Conservation (phyloP, 805 yeast genomes). For the Schwanniomyces occidentalis region DNA sequence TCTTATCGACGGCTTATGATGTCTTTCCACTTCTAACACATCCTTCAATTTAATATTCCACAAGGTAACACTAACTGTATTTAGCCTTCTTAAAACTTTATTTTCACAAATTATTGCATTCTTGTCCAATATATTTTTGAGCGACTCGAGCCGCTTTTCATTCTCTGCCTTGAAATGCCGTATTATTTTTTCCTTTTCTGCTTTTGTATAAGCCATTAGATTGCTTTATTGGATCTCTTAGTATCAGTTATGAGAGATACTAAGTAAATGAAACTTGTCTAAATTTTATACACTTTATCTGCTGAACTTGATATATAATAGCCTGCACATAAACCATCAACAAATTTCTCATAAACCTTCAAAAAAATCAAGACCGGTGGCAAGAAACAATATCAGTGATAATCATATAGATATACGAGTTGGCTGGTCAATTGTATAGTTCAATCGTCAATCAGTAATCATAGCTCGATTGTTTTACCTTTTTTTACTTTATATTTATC, state of each 20-base stretch:
- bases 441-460: too few relatives aligned
- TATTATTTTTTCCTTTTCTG: constrained; percentile 40
- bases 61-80: constrained; percentile 47
- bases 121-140: constrained; percentile 26
- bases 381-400: too few relatives aligned
- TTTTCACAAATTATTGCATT: constrained; percentile 28
- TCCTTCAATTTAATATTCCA: constrained; percentile 50
- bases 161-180: constrained; percentile 24
- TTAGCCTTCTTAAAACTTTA: constrained; percentile 43
- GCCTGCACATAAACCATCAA: constrained; percentile 1
- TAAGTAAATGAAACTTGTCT: too few relatives aligned
- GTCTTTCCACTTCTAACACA: constrained; percentile 47
- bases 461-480: too few relatives aligned
- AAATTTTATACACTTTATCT: too few relatives aligned
- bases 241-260: background rate
- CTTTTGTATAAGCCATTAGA: constrained; percentile 21
- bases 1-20: constrained; percentile 30
- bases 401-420: too few relatives aligned
- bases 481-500: too few relatives aligned
- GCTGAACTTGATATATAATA: too few relatives aligned
- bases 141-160: constrained; percentile 17
- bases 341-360: too few relatives aligned
- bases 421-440: too few relatives aligned
- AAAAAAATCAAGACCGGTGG: too few relatives aligned
- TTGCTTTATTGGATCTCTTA: background rate